Evolutionary conservation across 192 early-diverging fungal species (phyloP).

Genomic region (Mortierella claussenii): DNA sequence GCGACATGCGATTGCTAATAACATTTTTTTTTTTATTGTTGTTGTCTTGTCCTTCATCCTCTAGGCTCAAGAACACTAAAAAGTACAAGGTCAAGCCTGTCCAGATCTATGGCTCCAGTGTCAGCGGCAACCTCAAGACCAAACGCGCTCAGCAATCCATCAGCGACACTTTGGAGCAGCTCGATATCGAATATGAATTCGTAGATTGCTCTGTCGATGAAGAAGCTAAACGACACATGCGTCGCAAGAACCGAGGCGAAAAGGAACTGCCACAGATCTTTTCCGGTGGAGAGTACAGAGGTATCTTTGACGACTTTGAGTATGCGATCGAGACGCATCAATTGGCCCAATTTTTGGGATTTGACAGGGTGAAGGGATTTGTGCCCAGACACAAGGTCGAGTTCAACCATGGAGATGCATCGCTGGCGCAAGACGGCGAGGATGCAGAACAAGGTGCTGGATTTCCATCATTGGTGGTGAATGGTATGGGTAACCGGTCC

Average conservation of each 20-base stretch:
- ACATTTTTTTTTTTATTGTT: background rate
- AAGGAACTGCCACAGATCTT: constrained; percentile 60
- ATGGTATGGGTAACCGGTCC: constrained; percentile 14
- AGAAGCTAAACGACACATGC: constrained; percentile 54
- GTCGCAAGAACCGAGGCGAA: constrained; percentile 52
- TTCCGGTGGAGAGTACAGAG: constrained; percentile 59
- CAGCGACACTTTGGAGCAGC: constrained; percentile 44
- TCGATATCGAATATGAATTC: constrained; percentile 56
- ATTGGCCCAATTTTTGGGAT: constrained; percentile 41
- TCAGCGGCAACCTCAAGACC: constrained; percentile 57
- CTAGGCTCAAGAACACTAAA: constrained; percentile 42
- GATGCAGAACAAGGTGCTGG: constrained; percentile 49
- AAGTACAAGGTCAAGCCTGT: constrained; percentile 52
- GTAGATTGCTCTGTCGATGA: constrained; percentile 56
- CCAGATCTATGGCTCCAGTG: constrained; percentile 59
- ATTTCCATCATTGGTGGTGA: constrained; percentile 24
- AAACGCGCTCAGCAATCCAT: constrained; percentile 60
- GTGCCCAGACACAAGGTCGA: constrained; percentile 10
- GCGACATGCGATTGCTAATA: background rate
- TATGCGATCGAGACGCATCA: constrained; percentile 45
- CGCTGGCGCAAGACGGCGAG: constrained; percentile 37
- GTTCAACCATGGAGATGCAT: background rate
- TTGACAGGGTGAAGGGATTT: constrained; percentile 30
- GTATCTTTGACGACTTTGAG: constrained; percentile 43
- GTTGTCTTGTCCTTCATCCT: too few relatives aligned